phyloP scores from a whole-genome alignment of 2,329 filamentous ascomycete species.

The Penicillium sp. region DNA sequence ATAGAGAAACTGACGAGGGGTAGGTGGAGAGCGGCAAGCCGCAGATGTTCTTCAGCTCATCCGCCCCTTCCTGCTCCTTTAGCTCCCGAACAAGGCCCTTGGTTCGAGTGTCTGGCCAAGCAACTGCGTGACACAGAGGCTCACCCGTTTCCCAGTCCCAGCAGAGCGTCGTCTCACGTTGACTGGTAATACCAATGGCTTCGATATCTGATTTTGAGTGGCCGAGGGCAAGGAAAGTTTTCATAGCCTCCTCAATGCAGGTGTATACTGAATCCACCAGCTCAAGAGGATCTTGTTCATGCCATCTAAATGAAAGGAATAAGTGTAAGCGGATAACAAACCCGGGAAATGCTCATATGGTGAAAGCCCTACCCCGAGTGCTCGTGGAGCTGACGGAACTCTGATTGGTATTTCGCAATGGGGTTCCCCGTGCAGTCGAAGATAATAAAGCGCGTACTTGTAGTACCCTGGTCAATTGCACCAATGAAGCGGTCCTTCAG shows the following conservation, averaged over 20 bases:
- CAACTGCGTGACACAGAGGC: constrained; percentile 81
- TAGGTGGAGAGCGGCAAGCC: constrained; percentile 88
- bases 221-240: constrained; percentile 72
- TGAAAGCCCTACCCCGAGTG: constrained; percentile 72
- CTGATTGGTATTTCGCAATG: constrained; percentile 81
- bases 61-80: constrained; percentile 69
- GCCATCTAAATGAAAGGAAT: constrained; percentile 65
- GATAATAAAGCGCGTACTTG: constrained; percentile 86
- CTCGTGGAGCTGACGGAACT: constrained; percentile 84
- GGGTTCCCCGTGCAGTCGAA: constrained; percentile 81
- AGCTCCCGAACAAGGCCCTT: constrained; percentile 76
- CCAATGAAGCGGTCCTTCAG: constrained; percentile 68
- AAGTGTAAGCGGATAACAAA: neutral
- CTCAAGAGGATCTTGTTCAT: constrained; percentile 83
- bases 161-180: constrained; percentile 84
- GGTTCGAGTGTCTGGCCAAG: constrained; percentile 88
- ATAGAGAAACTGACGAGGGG: constrained; percentile 81
- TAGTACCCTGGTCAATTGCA: constrained; percentile 90
- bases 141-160: constrained; percentile 84
- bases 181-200: constrained; percentile 84
- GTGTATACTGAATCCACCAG: constrained; percentile 75
- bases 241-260: constrained; percentile 78
- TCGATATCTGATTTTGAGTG: constrained; percentile 71
- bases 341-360: neutral
- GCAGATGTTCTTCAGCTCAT: constrained; percentile 71